A percentile compares a stretch with the other conserved stretches of the same genome.
phyloP scores from a whole-genome alignment of 1,284 basidiomycete genomes.

The Omphalotus olearius region DNA sequence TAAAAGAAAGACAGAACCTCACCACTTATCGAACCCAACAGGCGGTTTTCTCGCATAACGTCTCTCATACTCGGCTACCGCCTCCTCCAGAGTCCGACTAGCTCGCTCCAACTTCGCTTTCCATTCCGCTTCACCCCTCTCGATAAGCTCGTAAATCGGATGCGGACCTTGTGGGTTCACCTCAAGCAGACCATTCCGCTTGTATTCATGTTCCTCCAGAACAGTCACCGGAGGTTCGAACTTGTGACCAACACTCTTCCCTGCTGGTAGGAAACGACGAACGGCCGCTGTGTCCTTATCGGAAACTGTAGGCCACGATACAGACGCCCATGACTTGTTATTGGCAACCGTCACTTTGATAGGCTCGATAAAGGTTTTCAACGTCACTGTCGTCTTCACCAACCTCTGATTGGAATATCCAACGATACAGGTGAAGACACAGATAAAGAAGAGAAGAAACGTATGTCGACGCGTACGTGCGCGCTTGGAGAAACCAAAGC shows the following conservation, averaged over 20 bases:
- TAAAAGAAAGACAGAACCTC: conserved; percentile 6
- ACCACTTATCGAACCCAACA: conserved; percentile 46
- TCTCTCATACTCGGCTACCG: conserved; percentile 52
- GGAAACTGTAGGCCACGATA: not conserved
- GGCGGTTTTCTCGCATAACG: conserved; percentile 40
- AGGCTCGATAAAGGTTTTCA: conserved; percentile 5
- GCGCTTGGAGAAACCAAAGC: too few relatives aligned
- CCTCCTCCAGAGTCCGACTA: conserved; percentile 48
- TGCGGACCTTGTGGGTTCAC: conserved; percentile 32
- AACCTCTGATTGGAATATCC: too few relatives aligned
- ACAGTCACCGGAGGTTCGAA: not conserved
- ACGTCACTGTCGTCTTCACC: not conserved
- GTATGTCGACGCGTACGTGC: too few relatives aligned
- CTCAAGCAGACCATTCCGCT: conserved; percentile 30
- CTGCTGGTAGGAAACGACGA: too few relatives aligned
- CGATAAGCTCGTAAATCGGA: conserved; percentile 51
- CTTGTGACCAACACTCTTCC: not conserved
- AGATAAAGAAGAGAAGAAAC: too few relatives aligned
- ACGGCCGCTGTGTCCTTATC: not conserved
- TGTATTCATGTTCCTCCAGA: conserved; percentile 19
- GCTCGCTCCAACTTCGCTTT: conserved; percentile 44
- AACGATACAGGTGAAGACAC: too few relatives aligned
- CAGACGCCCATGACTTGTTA: not conserved
- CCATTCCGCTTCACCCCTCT: conserved; percentile 44
- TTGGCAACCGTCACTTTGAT: not conserved